Evolutionary conservation across 352 stramenopile species (phyloP).

Genomic region (Peronospora belbahrii): DNA sequence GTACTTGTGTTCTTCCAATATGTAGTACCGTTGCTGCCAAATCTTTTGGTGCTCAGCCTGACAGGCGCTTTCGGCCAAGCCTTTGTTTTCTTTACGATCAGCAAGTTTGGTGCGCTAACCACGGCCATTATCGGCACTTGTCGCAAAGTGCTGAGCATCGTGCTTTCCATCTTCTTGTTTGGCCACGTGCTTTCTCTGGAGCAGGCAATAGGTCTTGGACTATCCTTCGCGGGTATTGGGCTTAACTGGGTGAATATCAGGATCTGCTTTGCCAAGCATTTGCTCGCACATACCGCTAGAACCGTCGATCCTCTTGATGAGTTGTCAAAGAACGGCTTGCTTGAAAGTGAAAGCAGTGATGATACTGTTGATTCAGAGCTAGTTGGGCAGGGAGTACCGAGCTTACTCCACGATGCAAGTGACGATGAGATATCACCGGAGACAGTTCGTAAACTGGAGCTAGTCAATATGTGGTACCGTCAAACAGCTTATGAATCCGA

Average conservation of each 20-base stretch:
- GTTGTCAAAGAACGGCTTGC: constrained; percentile 39
- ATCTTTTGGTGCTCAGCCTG: constrained; percentile 62
- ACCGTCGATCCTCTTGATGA: constrained; percentile 21
- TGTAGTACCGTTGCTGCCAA: constrained; percentile 46
- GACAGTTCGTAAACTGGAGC: constrained; percentile 49
- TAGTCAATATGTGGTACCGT: constrained; percentile 60
- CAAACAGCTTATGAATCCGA: constrained; percentile 29
- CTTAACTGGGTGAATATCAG: constrained; percentile 72
- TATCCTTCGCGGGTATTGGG: constrained; percentile 65
- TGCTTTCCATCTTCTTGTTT: constrained; percentile 78
- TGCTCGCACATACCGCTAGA: constrained; percentile 8
- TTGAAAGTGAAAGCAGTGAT: constrained; percentile 59
- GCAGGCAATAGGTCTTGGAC: constrained; percentile 51
- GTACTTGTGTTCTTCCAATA: constrained; percentile 57
- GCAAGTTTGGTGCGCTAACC: constrained; percentile 77
- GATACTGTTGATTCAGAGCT: constrained; percentile 56
- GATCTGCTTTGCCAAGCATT: constrained; percentile 38
- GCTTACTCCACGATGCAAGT: constrained; percentile 10
- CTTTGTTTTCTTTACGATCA: constrained; percentile 86
- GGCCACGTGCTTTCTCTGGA: constrained; percentile 63
- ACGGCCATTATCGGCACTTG: constrained; percentile 83
- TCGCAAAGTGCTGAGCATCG: constrained; percentile 81
- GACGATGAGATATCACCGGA: constrained; percentile 34
- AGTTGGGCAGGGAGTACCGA: constrained; percentile 34
- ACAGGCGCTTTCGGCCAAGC: constrained; percentile 73